phyloP scores from a whole-genome alignment of 768 basidiomycete species.

The Collybia sp. region DNA sequence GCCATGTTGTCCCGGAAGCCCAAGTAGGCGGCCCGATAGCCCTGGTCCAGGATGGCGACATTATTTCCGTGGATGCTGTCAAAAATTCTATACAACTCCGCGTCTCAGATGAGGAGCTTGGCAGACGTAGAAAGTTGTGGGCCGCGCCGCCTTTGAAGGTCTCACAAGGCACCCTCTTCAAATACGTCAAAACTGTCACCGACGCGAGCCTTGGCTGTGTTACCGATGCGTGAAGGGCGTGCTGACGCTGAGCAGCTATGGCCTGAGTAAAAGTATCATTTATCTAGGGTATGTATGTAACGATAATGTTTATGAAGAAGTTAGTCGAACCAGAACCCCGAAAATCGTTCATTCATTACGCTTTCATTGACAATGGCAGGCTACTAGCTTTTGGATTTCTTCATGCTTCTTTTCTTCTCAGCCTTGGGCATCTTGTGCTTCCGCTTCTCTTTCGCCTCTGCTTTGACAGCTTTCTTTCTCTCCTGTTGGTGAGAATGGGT shows the following conservation, averaged over 20 bases:
- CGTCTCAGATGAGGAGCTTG: conserved; percentile 78
- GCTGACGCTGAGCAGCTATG: not conserved
- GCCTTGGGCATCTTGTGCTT: conserved; percentile 94
- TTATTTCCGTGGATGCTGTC: conserved; percentile 84
- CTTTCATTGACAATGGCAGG: too few relatives aligned
- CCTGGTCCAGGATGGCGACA: conserved; percentile 83
- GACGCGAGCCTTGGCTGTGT: conserved; percentile 94
- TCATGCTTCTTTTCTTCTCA: conserved; percentile 87
- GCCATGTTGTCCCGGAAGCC: conserved; percentile 95
- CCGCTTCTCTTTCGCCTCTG: conserved; percentile 81
- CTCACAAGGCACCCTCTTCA: conserved; percentile 77
- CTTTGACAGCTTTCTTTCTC: conserved; percentile 86
- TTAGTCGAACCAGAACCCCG: too few relatives aligned
- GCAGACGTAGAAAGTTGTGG: conserved; percentile 68
- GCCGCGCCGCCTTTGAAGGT: conserved; percentile 83
- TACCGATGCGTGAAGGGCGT: conserved; percentile 66
- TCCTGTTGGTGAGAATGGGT: conserved; percentile 47
- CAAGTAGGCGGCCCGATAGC: conserved; percentile 93
- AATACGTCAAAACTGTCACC: conserved; percentile 82
- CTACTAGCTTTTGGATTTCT: conserved; percentile 35
- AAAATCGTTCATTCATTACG: not conserved
- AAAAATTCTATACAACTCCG: conserved; percentile 78
- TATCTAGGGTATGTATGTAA: too few relatives aligned
- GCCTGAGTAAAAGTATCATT: too few relatives aligned
- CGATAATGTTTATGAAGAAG: too few relatives aligned